These are phyloP conservation scores for Mikania micrantha DNA, from an alignment of 129 eudicot genomes.

Conservation along the genomic window DNA sequence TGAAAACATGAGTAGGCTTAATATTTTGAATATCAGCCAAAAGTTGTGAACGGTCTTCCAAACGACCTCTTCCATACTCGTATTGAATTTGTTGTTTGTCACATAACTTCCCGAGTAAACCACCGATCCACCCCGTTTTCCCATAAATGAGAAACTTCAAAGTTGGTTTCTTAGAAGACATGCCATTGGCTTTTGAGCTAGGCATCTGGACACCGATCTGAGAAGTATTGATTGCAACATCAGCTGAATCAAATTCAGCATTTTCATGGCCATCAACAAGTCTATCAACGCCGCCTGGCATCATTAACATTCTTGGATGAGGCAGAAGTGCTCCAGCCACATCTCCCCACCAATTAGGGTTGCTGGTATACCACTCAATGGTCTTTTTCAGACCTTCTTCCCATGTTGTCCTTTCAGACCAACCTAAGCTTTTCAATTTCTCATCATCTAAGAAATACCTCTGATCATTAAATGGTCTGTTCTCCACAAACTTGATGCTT, in stretches of 20 bases:
- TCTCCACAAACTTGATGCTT: constrained; percentile 78
- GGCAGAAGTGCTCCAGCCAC: constrained; percentile 94
- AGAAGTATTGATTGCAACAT: constrained; percentile 23
- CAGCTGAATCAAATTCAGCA: constrained; percentile 42
- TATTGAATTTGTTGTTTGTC: constrained; percentile 83
- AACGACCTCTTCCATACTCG: constrained; percentile 86
- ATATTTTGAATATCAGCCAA: constrained; percentile 53
- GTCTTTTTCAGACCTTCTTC: constrained; percentile 84
- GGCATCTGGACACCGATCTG: constrained; percentile 41
- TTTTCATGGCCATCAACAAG: constrained; percentile 61
- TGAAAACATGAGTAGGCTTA: constrained; percentile 92
- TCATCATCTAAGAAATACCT: constrained; percentile 91
- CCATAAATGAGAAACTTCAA: constrained; percentile 90
- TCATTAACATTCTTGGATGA: constrained; percentile 96
- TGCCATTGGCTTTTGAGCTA: constrained; percentile 28
- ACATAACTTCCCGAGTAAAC: constrained; percentile 78
- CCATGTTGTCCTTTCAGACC: constrained; percentile 88
- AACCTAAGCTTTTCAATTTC: constrained; percentile 72
- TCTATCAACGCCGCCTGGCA: constrained; percentile 87
- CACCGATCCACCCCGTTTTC: constrained; percentile 96
- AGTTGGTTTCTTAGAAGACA: constrained; percentile 36
- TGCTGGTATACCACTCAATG: constrained; percentile 78
- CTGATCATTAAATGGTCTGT: constrained; percentile 96
- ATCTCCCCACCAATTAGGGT: constrained; percentile 96
- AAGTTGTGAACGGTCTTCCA: constrained; percentile 65